phyloP scores from a whole-genome alignment of 495 filamentous ascomycete species.

The Clavariopsis aquatica region DNA sequence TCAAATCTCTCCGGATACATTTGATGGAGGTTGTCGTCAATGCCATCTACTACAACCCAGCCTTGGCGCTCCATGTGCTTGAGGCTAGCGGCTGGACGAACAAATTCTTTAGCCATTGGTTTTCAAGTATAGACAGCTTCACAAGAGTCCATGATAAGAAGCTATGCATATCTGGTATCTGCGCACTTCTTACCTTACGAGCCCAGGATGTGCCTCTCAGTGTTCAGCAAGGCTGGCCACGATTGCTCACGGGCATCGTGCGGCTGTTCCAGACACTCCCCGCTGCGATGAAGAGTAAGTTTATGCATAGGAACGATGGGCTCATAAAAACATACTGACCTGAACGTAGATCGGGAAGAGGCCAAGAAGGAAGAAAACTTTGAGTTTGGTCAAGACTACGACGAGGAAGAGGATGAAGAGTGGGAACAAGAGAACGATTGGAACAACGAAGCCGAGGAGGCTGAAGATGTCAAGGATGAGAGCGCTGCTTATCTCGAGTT shows the following conservation, averaged over 20 bases:
- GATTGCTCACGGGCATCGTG: conserved; percentile 86
- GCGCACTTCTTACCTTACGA: conserved; percentile 73
- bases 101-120: conserved; percentile 98
- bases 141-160: conserved; percentile 97
- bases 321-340: conserved; percentile 3
- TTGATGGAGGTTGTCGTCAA: conserved; percentile 99
- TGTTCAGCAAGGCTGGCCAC: conserved; percentile 95
- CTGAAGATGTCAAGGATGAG: conserved; percentile 80
- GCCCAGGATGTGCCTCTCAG: conserved; percentile 78
- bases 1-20: conserved; percentile 91
- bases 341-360: conserved; percentile 70
- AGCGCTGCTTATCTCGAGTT: conserved; percentile 94
- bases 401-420: conserved; percentile 70
- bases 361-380: conserved; percentile 87
- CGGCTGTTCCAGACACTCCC: conserved; percentile 89
- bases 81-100: conserved; percentile 97
- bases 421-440: conserved; percentile 71
- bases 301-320: background rate
- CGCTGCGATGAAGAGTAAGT: conserved; percentile 76
- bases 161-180: conserved; percentile 90
- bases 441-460: conserved; percentile 57
- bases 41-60: conserved; percentile 93
- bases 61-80: conserved; percentile 76
- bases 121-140: conserved; percentile 92
- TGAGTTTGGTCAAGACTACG: conserved; percentile 60